A percentile compares a stretch with the other conserved stretches of the same genome.
These are phyloP conservation scores for Kurtzmaniella natalensis DNA, from an alignment of 1,139 yeast species.

Conservation along the genomic window DNA sequence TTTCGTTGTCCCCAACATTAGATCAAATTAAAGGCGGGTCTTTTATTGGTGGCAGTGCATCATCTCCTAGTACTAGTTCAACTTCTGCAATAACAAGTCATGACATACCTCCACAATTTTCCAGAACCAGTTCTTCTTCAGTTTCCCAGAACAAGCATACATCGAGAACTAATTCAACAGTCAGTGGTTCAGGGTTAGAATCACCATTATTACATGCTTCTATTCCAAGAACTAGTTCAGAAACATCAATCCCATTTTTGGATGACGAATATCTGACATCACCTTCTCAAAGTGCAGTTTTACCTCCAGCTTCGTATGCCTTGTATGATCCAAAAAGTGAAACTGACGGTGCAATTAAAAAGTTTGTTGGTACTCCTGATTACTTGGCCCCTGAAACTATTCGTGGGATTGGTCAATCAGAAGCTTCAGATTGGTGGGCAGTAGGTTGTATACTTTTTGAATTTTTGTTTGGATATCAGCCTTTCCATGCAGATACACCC, in stretches of 20 bases:
- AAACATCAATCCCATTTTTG: conserved; percentile 49
- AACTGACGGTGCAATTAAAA: conserved; percentile 33
- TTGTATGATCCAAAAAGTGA: conserved; percentile 66
- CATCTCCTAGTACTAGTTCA: conserved; percentile 6
- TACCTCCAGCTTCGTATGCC: conserved; percentile 41
- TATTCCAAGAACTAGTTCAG: conserved; percentile 48
- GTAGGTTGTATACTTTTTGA: conserved; percentile 94
- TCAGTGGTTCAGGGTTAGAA: conserved; percentile 28
- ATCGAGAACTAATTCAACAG: conserved; percentile 21
- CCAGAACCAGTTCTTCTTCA: conserved; percentile 7
- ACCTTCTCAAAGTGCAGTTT: conserved; percentile 19
- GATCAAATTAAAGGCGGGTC: conserved; percentile 26
- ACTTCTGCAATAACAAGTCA: conserved; percentile 7
- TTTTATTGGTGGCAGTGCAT: background rate
- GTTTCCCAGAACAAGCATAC: background rate
- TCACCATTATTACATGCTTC: conserved; percentile 50
- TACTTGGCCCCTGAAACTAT: conserved; percentile 97
- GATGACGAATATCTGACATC: conserved; percentile 42
- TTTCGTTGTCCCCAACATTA: conserved; percentile 44
- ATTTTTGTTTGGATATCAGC: conserved; percentile 88
- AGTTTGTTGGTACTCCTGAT: conserved; percentile 96
- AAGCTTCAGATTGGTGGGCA: conserved; percentile 98
- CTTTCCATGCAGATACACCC: conserved; percentile 83
- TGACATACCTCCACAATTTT: conserved; percentile 8
- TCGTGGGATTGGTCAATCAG: conserved; percentile 78